phyloP scores from a whole-genome alignment of 2,329 filamentous ascomycete genomes.

The Emmonsia crescens region DNA sequence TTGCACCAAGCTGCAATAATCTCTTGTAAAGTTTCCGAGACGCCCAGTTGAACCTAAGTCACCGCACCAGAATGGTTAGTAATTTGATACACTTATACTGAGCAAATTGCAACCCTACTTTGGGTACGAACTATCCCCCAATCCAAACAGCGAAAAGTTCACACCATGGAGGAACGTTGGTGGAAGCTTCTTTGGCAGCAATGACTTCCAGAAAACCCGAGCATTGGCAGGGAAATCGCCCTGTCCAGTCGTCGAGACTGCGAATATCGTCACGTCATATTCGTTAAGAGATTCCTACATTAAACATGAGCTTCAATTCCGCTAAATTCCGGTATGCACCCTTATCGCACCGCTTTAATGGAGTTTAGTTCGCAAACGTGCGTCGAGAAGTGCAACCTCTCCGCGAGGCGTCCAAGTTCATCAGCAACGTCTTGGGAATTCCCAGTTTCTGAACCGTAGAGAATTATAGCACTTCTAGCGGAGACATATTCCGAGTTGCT shows the following conservation, averaged over 20 bases:
- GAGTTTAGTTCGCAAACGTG: slow-evolving; percentile 67
- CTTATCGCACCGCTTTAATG: slow-evolving; percentile 57
- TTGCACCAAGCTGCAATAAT: slow-evolving; percentile 70
- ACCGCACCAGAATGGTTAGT: background rate
- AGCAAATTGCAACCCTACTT: slow-evolving; percentile 48
- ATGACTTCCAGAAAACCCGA: slow-evolving; percentile 68
- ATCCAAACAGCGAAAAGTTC: slow-evolving; percentile 73
- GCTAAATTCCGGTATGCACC: background rate
- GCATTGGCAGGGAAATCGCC: slow-evolving; percentile 85
- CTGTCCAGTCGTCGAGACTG: slow-evolving; percentile 86
- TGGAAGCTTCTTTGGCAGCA: slow-evolving; percentile 68
- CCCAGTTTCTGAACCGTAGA: slow-evolving; percentile 92
- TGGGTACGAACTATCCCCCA: slow-evolving; percentile 89
- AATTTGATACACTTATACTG: background rate
- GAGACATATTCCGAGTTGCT: background rate
- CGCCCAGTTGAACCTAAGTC: slow-evolving; percentile 75
- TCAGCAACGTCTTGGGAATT: slow-evolving; percentile 86
- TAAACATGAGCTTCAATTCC: background rate
- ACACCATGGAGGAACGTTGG: slow-evolving; percentile 57
- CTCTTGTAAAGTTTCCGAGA: slow-evolving; percentile 79
- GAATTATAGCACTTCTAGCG: slow-evolving; percentile 49
- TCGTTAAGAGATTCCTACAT: slow-evolving; percentile 24
- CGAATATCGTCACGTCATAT: slow-evolving; percentile 49
- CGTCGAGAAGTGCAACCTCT: slow-evolving; percentile 68
- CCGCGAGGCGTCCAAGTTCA: slow-evolving; percentile 62